Base-by-base conservation (phyloP, 805 yeast genomes). In the Metschnikowia chrysomelidarum region DNA sequence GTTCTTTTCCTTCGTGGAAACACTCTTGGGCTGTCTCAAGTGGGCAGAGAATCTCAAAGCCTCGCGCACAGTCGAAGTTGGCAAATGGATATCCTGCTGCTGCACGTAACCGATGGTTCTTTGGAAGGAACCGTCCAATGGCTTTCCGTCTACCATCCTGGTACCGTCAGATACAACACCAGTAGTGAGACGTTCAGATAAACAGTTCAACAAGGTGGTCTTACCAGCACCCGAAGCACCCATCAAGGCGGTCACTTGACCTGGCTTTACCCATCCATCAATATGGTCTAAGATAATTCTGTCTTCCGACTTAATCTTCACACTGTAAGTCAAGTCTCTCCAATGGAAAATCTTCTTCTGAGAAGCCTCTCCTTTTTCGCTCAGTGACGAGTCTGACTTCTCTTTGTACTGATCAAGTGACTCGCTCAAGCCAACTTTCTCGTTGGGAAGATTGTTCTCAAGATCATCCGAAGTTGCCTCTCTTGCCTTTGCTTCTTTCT, bases 181-280 rank as follows among this genome's bases (percentile, higher is more conserved):
- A 56, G 75, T 67, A 27, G 79, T 73, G 36, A 81, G 75, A 57
- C 91, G 73, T 52, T 80, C 84, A 15, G 87, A 80, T 41, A 84
- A 69, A 47, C 81, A 80, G 57, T 83, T 82, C 49, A 84, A 67
- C 39, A 83, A 64, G 3, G 91, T 84, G 17, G 93, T 83, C 53
- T 83, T 83, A 65, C 93, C 93, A 29, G 93, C 93, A 64, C 93
- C 93, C 21, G 91, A 83, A 34, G 82, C 84, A 52, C 93, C 93
- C 89, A 83, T 82, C 40, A 83, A 67, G 4, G 91, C 91, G 26
- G 89, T 82, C 59, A 83, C 67, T 38, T 84, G 82, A 50, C 91
- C 91, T 13, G 91, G 91, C 52, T 78, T 79, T 36, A 82, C 87
- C 69, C 79, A 83, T 32, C 91, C 91, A 50, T 60, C 67, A 24